These are phyloP conservation scores for Lactarius vividus DNA, from an alignment of 768 basidiomycete genomes.

Conservation along the genomic window DNA sequence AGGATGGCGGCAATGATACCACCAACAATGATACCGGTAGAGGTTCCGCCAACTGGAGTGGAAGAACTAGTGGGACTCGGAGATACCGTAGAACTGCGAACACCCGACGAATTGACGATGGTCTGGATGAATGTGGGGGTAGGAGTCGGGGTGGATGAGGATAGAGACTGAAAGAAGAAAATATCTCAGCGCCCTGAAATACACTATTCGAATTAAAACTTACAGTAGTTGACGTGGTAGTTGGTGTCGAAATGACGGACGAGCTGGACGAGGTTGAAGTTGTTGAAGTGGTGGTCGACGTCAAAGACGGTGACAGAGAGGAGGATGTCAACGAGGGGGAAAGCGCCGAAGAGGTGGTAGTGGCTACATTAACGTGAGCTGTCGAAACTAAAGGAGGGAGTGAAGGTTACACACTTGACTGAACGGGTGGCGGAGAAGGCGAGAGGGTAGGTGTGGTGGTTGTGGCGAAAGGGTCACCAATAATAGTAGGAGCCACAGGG, in stretches of 20 bases:
- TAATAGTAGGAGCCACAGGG: background rate
- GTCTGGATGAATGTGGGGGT: constrained; percentile 17
- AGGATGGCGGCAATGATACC: constrained; percentile 38
- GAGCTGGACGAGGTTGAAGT: background rate
- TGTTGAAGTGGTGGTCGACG: background rate
- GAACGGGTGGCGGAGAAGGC: background rate
- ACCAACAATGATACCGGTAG: constrained; percentile 34
- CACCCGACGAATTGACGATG: background rate
- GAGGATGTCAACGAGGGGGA: constrained; percentile 1
- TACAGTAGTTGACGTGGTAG: constrained; percentile 1
- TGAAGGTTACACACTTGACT: background rate
- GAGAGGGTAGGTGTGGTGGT: background rate
- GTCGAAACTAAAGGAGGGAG: background rate
- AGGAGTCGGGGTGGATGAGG: background rate
- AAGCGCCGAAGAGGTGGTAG: background rate
- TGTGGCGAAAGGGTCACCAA: background rate
- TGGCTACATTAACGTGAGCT: background rate
- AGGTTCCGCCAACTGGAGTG: constrained; percentile 15
- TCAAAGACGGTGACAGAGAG: background rate
- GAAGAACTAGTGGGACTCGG: constrained; percentile 12
- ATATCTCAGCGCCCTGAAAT: background rate
- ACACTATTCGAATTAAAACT: background rate
- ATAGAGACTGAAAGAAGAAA: background rate
- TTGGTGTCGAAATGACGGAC: background rate
- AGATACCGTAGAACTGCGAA: constrained; percentile 8